These are phyloP conservation scores for Chloris gayana DNA, from an alignment of 176 grass and related monocot genomes.

Conservation along the genomic window DNA sequence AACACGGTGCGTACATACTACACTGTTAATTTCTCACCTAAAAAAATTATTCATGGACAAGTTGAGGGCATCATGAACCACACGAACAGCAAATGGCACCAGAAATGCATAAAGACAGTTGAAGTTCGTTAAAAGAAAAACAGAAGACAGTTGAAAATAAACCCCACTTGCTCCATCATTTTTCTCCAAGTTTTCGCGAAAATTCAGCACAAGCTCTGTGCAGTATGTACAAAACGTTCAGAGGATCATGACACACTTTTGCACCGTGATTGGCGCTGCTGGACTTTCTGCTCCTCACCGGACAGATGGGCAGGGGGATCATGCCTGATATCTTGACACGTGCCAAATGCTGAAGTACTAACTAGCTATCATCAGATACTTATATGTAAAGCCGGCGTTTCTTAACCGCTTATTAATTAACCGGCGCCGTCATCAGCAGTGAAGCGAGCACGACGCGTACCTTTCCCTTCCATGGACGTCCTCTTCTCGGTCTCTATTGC, in stretches of 20 bases:
- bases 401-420: constrained; percentile 37
- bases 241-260: constrained; percentile 11
- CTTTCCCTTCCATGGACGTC: constrained; percentile 20
- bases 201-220: constrained; percentile 24
- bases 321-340: constrained; percentile 8
- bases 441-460: neutral
- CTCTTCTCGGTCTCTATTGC: constrained; percentile 23
- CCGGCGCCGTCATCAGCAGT: neutral
- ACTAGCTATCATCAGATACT: constrained; percentile 24
- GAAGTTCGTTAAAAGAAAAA: neutral
- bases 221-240: constrained; percentile 34
- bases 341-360: neutral
- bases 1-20: neutral
- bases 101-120: neutral
- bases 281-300: constrained; percentile 25
- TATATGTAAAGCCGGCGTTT: neutral
- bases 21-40: neutral
- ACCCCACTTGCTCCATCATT: constrained; percentile 58
- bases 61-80: constrained; percentile 2
- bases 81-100: neutral
- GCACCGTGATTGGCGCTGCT: constrained; percentile 12
- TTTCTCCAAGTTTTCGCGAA: constrained; percentile 16
- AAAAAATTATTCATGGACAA: neutral
- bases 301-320: constrained; percentile 54
- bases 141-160: constrained; percentile 6